phyloP scores from a whole-genome alignment of 164 flowering plant species.

The Paratinospora sagittata region DNA sequence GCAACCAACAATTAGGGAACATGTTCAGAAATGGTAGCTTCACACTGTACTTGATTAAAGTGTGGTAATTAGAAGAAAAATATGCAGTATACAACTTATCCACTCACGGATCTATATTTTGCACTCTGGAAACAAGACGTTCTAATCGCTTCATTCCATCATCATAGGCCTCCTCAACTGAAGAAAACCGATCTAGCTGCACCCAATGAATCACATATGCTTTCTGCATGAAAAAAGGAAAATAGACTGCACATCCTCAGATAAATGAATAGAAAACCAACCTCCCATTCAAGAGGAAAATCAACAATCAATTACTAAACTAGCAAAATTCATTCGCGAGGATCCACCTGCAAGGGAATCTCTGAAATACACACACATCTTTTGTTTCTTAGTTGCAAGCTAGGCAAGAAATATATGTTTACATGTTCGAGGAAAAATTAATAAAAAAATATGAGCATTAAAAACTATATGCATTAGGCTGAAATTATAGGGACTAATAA shows the following conservation, averaged over 20 bases:
- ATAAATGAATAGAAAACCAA: background rate
- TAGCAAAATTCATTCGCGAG: background rate
- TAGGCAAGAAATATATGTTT: background rate
- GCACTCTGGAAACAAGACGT: conserved; percentile 56
- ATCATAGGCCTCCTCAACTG: conserved; percentile 57
- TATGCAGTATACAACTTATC: background rate
- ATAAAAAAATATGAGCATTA: background rate
- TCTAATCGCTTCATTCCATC: conserved; percentile 72
- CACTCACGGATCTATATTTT: conserved; percentile 63
- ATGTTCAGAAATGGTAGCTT: too few species aligned
- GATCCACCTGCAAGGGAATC: background rate
- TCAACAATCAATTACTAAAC: background rate
- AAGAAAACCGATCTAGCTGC: conserved; percentile 53
- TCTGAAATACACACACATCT: background rate
- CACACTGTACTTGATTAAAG: too few species aligned
- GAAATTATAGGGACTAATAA: background rate
- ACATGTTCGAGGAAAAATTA: background rate
- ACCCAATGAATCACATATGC: conserved; percentile 93
- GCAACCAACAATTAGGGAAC: too few species aligned
- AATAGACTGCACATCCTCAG: conserved; percentile 5
- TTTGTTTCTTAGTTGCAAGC: background rate
- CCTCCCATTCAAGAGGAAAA: background rate
- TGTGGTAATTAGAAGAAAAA: too few species aligned
- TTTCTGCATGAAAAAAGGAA: too few species aligned
- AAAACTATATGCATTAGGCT: background rate